Evolutionary conservation across 208 protist species (phyloP).

Genomic region (Acanthamoeba royreba): DNA sequence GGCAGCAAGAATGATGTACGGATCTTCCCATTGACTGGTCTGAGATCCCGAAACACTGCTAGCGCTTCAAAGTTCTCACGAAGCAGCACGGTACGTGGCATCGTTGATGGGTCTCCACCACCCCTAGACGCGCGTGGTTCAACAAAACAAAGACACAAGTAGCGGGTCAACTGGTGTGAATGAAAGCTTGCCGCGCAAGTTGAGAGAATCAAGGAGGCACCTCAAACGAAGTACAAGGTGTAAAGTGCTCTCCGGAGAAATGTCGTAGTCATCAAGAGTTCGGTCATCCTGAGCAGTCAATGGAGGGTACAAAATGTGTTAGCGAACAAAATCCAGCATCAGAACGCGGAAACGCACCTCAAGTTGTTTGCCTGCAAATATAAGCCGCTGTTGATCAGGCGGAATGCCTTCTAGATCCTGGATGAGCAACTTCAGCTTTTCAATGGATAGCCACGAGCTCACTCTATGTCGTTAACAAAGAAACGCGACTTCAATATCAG

Average conservation of each 20-base stretch:
- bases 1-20: neutral
- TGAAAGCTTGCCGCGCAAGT: neutral
- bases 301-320: too few relatives aligned
- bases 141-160: too few relatives aligned
- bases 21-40: neutral
- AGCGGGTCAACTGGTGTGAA: neutral
- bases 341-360: too few relatives aligned
- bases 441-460: neutral
- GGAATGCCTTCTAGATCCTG: constrained; percentile 90
- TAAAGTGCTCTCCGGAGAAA: constrained; percentile 72
- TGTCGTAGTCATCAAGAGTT: constrained; percentile 85
- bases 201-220: neutral
- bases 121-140: too few relatives aligned
- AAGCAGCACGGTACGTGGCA: neutral
- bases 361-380: constrained; percentile 93
- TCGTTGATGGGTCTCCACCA: neutral
- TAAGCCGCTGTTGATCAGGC: constrained; percentile 91
- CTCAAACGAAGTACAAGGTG: constrained; percentile 74
- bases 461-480: neutral
- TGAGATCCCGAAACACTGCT: neutral
- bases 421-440: constrained; percentile 81
- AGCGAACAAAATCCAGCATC: too few relatives aligned
- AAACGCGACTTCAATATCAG: neutral
- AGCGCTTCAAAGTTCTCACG: neutral
- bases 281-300: too few relatives aligned